phyloP scores from a whole-genome alignment of 2,329 filamentous ascomycete genomes.

The Trichophyton equinum region DNA sequence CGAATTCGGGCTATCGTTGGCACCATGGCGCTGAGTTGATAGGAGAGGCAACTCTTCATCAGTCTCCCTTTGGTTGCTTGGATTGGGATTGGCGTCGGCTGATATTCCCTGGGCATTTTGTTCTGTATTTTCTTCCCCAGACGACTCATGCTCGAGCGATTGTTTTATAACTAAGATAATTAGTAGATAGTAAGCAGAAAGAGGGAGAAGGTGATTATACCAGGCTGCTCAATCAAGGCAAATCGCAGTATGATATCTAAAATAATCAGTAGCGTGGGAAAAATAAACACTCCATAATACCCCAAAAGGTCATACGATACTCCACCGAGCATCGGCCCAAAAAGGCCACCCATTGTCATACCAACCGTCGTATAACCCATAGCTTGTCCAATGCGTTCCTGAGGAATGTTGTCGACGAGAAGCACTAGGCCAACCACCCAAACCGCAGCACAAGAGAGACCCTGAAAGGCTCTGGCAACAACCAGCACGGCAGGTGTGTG shows the following conservation, averaged over 20 bases:
- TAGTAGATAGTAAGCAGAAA: no score
- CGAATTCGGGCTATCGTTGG: no score
- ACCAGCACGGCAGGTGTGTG: conserved; percentile 37
- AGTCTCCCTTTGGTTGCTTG: not conserved
- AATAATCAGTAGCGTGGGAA: conserved; percentile 42
- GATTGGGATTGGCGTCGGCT: not conserved
- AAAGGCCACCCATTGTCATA: conserved; percentile 44
- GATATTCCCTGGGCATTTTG: not conserved
- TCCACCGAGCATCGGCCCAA: conserved; percentile 48
- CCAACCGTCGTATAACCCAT: conserved; percentile 47
- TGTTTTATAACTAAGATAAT: no score
- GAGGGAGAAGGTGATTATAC: no score
- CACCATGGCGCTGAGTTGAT: no score
- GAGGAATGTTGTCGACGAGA: conserved; percentile 46
- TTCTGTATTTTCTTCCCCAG: not conserved
- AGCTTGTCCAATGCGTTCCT: conserved; percentile 46
- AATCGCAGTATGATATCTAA: conserved; percentile 50
- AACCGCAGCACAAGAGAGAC: conserved; percentile 45
- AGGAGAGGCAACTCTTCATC: not conserved
- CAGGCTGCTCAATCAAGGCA: conserved; percentile 40
- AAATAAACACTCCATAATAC: conserved; percentile 46
- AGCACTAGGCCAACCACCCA: conserved; percentile 49
- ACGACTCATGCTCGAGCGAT: no score
- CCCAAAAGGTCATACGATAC: conserved; percentile 48
- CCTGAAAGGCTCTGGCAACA: conserved; percentile 45